Base-by-base conservation (phyloP, 1,284 basidiomycete species). In the Microbotryum intermedium region DNA sequence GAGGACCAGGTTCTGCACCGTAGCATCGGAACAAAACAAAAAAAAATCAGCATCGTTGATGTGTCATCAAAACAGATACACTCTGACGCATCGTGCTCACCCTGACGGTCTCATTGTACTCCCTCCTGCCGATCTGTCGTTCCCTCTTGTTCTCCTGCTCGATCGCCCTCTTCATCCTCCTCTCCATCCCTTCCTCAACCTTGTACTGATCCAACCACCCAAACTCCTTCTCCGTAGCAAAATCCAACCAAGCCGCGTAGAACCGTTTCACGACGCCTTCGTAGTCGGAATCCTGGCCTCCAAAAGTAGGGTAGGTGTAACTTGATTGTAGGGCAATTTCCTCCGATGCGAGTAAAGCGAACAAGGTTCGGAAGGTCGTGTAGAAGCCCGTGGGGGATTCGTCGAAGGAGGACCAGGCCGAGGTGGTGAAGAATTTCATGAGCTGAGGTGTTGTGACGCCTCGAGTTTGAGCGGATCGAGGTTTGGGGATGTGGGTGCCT, bases 81-180 rank as follows among this genome's bases (percentile, higher is more conserved):
- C 45, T 20, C 48, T 18, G 21, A 57, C 52, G 45, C n/a, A 42
- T 30, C 20, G 23, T 23, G 75, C 84, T 58, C 70, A 91, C 90
- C 71, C 86, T 79, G 42, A 98, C 80, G 1, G 86, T 87, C 50
- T 97, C 93, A 70, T 94, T 97, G 75, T 95, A 98, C 68, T 98
- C 94, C 71, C 83, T 83, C 44, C 88, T 81, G 7, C 88, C 87
- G 47, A 89, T 87, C 34, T 34, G 90, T 18, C 93, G 81, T 9
- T 84, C 83, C 69, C 91, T 91, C 75, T 90, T 91, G 75, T 98
- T 98, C 69, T 97, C 95, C 71, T 87, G 89, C 74, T 98, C 95
- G 87, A 98, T 93, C 44, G 91, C 84, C 83, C 89, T 82, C 70
- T 92, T 82, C 49, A 89, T 81, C 48, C 85, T 82, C 25, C 94